phyloP scores from a whole-genome alignment of 2,329 filamentous ascomycete genomes.

The Cladobotryum protrusum region DNA sequence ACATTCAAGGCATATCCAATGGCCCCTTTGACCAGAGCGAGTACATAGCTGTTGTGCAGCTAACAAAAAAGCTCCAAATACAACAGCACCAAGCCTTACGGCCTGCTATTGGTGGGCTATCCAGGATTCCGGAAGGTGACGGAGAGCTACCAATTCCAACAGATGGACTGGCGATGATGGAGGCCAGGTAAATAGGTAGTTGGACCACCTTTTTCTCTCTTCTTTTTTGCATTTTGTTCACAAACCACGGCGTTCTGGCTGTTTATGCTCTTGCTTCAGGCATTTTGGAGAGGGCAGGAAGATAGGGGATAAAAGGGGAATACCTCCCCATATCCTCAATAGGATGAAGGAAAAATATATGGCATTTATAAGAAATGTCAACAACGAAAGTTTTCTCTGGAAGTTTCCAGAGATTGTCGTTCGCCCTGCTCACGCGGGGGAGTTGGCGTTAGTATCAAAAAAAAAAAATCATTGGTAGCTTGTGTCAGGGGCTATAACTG shows the following conservation, averaged over 20 bases:
- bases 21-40: constrained; percentile 72
- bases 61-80: constrained; percentile 80
- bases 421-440: constrained; percentile 1
- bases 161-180: constrained; percentile 21
- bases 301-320: not conserved
- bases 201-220: constrained; percentile 6
- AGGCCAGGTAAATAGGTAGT: constrained; percentile 19
- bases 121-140: constrained; percentile 53
- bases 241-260: constrained; percentile 11
- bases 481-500: not conserved
- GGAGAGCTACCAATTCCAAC: constrained; percentile 36
- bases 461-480: not conserved
- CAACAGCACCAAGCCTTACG: constrained; percentile 42
- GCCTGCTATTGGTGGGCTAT: constrained; percentile 41
- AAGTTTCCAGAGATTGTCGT: not conserved
- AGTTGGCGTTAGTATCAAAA: not conserved
- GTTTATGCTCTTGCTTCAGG: constrained; percentile 10
- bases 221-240: too few relatives aligned
- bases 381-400: not conserved
- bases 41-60: constrained; percentile 67
- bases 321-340: too few relatives aligned
- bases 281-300: not conserved
- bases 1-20: constrained; percentile 63
- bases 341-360: too few relatives aligned
- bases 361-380: not conserved